Percentiles rank a stretch among this genome's conserved stretches.
phyloP scores from a whole-genome alignment of 225 moss, liverwort and hornwort species.

The Thuidium tamariscinum region DNA sequence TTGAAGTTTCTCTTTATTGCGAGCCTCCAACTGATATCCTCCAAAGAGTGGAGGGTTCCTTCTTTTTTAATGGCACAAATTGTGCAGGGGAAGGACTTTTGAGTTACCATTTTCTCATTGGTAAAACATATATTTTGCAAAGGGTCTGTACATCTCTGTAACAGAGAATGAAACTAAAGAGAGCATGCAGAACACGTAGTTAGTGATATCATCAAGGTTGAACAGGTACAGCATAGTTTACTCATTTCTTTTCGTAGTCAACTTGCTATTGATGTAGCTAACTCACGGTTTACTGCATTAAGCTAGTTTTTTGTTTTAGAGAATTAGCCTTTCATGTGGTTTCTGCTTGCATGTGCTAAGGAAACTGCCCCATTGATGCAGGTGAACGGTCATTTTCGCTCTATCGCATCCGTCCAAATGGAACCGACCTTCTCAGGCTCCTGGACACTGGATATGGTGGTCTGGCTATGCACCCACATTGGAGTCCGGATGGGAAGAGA shows the following conservation, averaged over 20 bases:
- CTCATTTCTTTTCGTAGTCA: not conserved
- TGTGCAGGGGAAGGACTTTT: not conserved
- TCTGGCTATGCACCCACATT: slow-evolving; percentile 36
- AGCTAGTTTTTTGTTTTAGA: too few relatives aligned
- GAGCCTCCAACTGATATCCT: not conserved
- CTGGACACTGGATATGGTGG: slow-evolving; percentile 28
- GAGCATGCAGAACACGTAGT: not conserved
- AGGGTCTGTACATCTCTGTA: not conserved
- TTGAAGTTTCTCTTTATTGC: not conserved
- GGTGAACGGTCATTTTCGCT: slow-evolving; percentile 9
- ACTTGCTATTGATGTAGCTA: not conserved
- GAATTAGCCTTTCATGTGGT: not conserved
- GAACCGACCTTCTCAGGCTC: slow-evolving; percentile 56
- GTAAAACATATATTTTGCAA: not conserved
- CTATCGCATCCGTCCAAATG: slow-evolving; percentile 60
- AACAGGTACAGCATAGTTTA: not conserved
- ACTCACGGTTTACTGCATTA: not conserved
- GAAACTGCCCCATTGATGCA: not conserved
- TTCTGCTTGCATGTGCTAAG: not conserved
- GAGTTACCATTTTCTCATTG: not conserved
- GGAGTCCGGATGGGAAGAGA: slow-evolving; percentile 58
- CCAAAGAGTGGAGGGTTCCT: too few relatives aligned
- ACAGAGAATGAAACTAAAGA: not conserved
- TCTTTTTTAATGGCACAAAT: not conserved
- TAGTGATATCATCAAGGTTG: not conserved